phyloP scores from a whole-genome alignment of 176 grass and related monocot species.

The Chrysopogon serrulatus region DNA sequence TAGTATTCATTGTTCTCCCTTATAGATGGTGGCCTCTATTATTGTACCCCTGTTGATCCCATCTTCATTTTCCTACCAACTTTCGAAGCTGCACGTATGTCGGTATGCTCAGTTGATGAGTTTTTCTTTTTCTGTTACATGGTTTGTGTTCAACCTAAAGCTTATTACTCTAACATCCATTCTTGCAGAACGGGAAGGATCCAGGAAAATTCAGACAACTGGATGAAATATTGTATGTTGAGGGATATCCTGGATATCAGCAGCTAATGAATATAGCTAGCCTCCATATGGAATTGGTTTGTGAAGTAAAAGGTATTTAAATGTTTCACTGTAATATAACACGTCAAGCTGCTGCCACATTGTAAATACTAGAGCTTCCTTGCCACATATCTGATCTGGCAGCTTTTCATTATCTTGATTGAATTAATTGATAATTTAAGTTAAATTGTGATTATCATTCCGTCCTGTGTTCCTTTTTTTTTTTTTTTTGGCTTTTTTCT shows the following conservation, averaged over 20 bases:
- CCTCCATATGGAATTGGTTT: slow-evolving; percentile 69
- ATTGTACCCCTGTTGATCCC: slow-evolving; percentile 73
- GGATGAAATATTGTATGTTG: slow-evolving; percentile 88
- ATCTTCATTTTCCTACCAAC: slow-evolving; percentile 77
- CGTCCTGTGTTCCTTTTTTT: background rate
- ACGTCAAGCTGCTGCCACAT: background rate
- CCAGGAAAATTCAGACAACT: slow-evolving; percentile 84
- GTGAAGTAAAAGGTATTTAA: slow-evolving; percentile 79
- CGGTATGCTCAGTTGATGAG: slow-evolving; percentile 37
- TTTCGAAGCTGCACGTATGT: slow-evolving; percentile 71
- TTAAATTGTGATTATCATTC: background rate
- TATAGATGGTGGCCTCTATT: slow-evolving; percentile 89
- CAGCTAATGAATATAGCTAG: slow-evolving; percentile 62
- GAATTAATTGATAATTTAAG: slow-evolving; percentile 14
- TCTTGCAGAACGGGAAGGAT: slow-evolving; percentile 61
- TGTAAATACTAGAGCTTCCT: background rate
- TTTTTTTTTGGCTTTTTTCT: slow-evolving; percentile 1
- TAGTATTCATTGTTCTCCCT: slow-evolving; percentile 7
- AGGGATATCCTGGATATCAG: slow-evolving; percentile 90
- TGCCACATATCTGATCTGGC: background rate
- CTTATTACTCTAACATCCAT: background rate
- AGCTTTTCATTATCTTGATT: background rate
- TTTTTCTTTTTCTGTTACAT: slow-evolving; percentile 1
- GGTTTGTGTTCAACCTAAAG: background rate
- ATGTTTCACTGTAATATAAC: slow-evolving; percentile 5